Conservation (phyloP, 495 filamentous ascomycete genomes). For the Annulohypoxylon stygium region DNA sequence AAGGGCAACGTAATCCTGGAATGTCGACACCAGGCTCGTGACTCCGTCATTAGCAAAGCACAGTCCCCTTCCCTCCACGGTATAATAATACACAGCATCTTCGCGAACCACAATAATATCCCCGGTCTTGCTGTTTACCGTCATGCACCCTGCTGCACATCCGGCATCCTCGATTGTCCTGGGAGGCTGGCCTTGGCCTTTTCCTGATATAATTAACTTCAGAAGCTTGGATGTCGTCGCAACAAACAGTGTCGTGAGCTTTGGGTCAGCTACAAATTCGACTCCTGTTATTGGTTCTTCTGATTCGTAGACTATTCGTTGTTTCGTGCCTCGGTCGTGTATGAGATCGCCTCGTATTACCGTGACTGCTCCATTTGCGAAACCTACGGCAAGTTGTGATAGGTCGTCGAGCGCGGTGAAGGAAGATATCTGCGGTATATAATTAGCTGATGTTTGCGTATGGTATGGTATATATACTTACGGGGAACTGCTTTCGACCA, state of each 20-base stretch:
- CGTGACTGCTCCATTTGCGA: conserved; percentile 94
- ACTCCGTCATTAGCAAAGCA: conserved; percentile 91
- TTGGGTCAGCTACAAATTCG: conserved; percentile 74
- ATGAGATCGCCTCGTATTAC: conserved; percentile 94
- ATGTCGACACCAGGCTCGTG: conserved; percentile 84
- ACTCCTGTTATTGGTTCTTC: conserved; percentile 96
- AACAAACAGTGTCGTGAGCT: conserved; percentile 83
- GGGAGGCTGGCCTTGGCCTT: conserved; percentile 89
- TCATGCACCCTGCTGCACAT: conserved; percentile 94
- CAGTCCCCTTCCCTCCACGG: conserved; percentile 83
- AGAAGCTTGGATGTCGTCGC: conserved; percentile 91
- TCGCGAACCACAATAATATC: conserved; percentile 92
- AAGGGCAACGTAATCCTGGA: conserved; percentile 87
- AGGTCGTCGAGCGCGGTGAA: conserved; percentile 88
- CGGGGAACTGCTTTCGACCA: conserved; percentile 91
- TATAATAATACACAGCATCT: conserved; percentile 96
- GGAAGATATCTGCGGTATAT: conserved; percentile 78
- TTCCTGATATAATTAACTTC: conserved; percentile 85
- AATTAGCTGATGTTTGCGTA: conserved; percentile 15
- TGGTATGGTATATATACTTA: conserved; percentile 55
- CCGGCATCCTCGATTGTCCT: conserved; percentile 88
- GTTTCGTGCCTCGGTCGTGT: conserved; percentile 94
- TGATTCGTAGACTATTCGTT: conserved; percentile 95
- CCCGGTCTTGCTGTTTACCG: conserved; percentile 78
- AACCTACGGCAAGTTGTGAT: conserved; percentile 92